Evolutionary conservation across 192 early-diverging fungal genomes (phyloP), one percentile per base, ranked within the genome.

Genomic region (Coemansia umbellata): DNA sequence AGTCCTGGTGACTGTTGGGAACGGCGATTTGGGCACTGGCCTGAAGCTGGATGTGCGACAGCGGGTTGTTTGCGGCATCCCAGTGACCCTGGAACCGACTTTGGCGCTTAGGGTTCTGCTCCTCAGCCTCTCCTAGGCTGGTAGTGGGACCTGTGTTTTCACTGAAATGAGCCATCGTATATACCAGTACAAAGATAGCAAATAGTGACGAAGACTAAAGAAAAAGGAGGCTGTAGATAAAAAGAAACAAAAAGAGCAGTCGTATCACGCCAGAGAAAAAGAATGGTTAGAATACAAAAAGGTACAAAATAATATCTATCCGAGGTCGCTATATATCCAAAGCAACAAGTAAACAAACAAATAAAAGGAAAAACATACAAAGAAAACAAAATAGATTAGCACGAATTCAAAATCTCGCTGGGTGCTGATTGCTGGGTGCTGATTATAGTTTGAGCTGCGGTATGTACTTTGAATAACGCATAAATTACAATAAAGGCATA

Each of bases 41-140:
- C 40, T 60, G 53, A 19, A 55, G 32, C 39, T 58, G 64, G 21
- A 59, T 51, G 18, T 36, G 55, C 43, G 54, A 26, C 19, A 39
- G 37, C 24, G 60, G 58, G 42, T 37, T 37, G 43, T 55, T 45
- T 1, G 72, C 50, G 18, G 63, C 54, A 52, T 75, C 72, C 72
- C 72, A 75, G 33, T 75, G 72, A 7, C 72, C 65, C 39, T 68
- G 72, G 32, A 75, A 75, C 21, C 72, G 51, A 35, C 72, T 75
- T 39, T 75, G 65, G 48, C 65, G 72, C 53, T 68, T 75, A 28
- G 51, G 64, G 35, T 57, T 44, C 50, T 63, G 59, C 23, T 74
- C 63, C 27, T 67, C 64, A 52, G 42, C 39, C 35, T 37, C 60
- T 14, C 47, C 58, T 30, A 68, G 48, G 21, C 58, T 35, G 26